phyloP scores from a whole-genome alignment of 208 protist species.

The Trypanosoma lewisi region DNA sequence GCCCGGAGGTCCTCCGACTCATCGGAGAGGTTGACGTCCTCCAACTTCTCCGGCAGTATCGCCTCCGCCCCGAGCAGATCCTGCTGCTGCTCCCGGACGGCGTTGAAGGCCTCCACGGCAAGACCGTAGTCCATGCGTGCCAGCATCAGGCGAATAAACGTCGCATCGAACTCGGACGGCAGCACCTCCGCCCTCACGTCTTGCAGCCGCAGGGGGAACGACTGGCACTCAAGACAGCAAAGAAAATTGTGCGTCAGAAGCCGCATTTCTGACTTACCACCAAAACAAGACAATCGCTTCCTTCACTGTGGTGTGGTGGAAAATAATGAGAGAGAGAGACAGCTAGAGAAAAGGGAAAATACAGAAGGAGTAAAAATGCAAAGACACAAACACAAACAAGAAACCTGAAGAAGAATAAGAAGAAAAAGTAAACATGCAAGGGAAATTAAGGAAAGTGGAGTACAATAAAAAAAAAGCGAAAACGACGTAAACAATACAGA shows the following conservation, averaged over 20 bases:
- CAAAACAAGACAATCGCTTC: background rate
- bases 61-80: slow-evolving; percentile 7
- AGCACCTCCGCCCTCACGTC: slow-evolving; percentile 50
- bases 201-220: slow-evolving; percentile 58
- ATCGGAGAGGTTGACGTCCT: slow-evolving; percentile 57
- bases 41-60: slow-evolving; percentile 48
- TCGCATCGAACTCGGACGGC: slow-evolving; percentile 62
- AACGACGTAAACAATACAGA: too few species aligned
- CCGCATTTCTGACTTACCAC: slow-evolving; percentile 46
- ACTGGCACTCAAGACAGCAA: slow-evolving; percentile 78
- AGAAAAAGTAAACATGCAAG: too few species aligned
- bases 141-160: slow-evolving; percentile 84
- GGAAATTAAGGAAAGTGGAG: too few species aligned
- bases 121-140: slow-evolving; percentile 76
- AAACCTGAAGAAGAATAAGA: too few species aligned
- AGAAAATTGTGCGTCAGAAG: slow-evolving; percentile 89
- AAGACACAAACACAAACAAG: slow-evolving; percentile 15
- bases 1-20: slow-evolving; percentile 45
- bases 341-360: background rate
- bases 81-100: slow-evolving; percentile 34
- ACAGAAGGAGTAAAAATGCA: background rate
- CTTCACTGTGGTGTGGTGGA: background rate
- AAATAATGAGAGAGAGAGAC: slow-evolving; percentile 7
- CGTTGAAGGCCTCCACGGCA: slow-evolving; percentile 52
- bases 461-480: too few species aligned